Evolutionary conservation across 352 stramenopile genomes (phyloP).

Genomic region (Globisporangium okanoganense): DNA sequence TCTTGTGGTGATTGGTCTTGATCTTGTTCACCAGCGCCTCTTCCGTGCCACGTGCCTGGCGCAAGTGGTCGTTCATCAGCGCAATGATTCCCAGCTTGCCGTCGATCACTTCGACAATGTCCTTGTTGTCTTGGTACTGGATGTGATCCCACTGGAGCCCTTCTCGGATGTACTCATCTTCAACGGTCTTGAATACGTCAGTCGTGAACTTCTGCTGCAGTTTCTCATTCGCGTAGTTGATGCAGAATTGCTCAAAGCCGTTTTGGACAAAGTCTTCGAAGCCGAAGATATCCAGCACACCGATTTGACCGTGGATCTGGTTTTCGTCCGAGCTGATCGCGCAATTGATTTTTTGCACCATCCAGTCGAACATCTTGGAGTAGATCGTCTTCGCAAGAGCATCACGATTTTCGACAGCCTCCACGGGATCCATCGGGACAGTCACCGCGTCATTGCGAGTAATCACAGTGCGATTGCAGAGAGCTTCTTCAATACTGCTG

Average conservation of each 20-base stretch:
- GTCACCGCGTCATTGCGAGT: constrained; percentile 82
- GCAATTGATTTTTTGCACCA: constrained; percentile 90
- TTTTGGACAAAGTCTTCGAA: constrained; percentile 97
- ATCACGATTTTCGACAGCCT: constrained; percentile 93
- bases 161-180: constrained; percentile 98
- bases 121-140: constrained; percentile 98
- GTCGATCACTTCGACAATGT: constrained; percentile 97
- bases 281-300: constrained; percentile 98
- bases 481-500: constrained; percentile 85
- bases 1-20: constrained; percentile 76
- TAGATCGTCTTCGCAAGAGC: constrained; percentile 98
- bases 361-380: constrained; percentile 97
- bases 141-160: constrained; percentile 98
- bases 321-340: constrained; percentile 82
- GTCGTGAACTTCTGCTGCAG: constrained; percentile 92
- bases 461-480: constrained; percentile 93
- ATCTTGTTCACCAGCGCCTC: constrained; percentile 89
- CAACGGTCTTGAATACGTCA: constrained; percentile 97
- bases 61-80: constrained; percentile 87
- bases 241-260: constrained; percentile 90
- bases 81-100: constrained; percentile 86
- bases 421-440: constrained; percentile 80
- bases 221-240: constrained; percentile 91
- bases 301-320: constrained; percentile 82
- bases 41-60: constrained; percentile 81